phyloP scores from a whole-genome alignment of 2,329 filamentous ascomycete genomes.

The Cordyceps cicadae region DNA sequence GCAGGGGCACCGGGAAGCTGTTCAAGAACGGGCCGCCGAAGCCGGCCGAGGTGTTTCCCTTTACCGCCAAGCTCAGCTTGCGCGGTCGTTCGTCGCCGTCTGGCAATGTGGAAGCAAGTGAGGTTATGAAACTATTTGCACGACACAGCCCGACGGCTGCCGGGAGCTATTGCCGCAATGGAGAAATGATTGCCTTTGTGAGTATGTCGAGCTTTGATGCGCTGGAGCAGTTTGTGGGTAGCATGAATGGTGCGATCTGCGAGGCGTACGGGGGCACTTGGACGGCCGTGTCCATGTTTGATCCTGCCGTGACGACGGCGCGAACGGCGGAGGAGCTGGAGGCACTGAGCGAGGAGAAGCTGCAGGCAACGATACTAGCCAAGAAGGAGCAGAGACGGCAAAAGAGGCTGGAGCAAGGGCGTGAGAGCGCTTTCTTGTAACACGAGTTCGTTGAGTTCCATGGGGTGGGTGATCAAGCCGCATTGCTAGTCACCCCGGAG shows the following conservation, averaged over 20 bases:
- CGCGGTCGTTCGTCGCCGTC: not conserved
- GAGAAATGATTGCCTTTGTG: not conserved
- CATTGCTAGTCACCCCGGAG: not conserved
- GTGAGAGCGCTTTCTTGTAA: not conserved
- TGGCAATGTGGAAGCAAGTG: not conserved
- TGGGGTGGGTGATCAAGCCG: not conserved
- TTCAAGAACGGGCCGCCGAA: not conserved
- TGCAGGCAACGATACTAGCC: not conserved
- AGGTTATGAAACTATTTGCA: not conserved
- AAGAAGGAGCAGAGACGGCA: not conserved
- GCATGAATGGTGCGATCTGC: not conserved
- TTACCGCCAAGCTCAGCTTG: not conserved
- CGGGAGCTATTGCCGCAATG: not conserved
- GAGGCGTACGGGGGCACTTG: not conserved
- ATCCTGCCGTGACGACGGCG: not conserved
- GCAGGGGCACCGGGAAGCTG: not conserved
- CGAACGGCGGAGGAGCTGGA: conserved; percentile 2
- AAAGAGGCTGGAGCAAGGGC: not conserved
- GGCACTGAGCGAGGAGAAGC: not conserved
- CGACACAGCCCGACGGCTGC: not conserved
- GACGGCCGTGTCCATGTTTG: not conserved
- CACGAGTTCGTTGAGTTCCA: not conserved
- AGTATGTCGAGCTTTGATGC: not conserved
- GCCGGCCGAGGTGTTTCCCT: not conserved
- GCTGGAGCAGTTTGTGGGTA: not conserved